These are phyloP conservation scores for Barbarea vulgaris DNA, from an alignment of 345 rosid genomes.

Conservation along the genomic window DNA sequence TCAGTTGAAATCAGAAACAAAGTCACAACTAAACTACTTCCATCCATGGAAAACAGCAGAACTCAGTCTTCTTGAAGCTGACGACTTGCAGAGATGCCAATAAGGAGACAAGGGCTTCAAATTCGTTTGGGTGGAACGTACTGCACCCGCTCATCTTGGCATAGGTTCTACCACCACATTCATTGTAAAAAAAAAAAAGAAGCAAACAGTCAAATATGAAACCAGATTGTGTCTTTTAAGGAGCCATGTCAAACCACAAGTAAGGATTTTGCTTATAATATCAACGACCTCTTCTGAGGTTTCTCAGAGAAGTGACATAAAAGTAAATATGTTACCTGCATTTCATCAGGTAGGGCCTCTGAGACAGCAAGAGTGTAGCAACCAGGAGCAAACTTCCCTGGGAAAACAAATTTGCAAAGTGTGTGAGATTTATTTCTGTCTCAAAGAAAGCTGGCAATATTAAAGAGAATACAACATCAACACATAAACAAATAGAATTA, in stretches of 20 bases:
- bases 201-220: not conserved
- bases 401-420: not conserved
- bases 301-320: not conserved
- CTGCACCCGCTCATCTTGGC: slow-evolving; percentile 75
- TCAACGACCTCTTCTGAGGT: not conserved
- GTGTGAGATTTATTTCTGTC: not conserved
- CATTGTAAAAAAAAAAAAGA: not conserved
- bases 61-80: slow-evolving; percentile 2
- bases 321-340: slow-evolving; percentile 55
- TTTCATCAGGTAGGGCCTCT: slow-evolving; percentile 77
- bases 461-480: slow-evolving; percentile 14
- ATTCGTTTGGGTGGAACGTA: slow-evolving; percentile 72
- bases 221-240: not conserved
- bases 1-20: slow-evolving; percentile 11
- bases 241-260: not conserved
- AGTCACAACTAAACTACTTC: slow-evolving; percentile 9
- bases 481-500: not conserved
- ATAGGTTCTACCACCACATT: slow-evolving; percentile 53
- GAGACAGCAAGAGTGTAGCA: slow-evolving; percentile 88
- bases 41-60: not conserved
- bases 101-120: slow-evolving; percentile 34
- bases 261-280: slow-evolving; percentile 9
- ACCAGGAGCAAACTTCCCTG: slow-evolving; percentile 85
- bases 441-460: not conserved
- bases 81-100: slow-evolving; percentile 6